Percentiles rank a stretch among this genome's conserved stretches.
phyloP scores from a whole-genome alignment of 2,329 filamentous ascomycete species.

The Sarocladiaceae sp. region DNA sequence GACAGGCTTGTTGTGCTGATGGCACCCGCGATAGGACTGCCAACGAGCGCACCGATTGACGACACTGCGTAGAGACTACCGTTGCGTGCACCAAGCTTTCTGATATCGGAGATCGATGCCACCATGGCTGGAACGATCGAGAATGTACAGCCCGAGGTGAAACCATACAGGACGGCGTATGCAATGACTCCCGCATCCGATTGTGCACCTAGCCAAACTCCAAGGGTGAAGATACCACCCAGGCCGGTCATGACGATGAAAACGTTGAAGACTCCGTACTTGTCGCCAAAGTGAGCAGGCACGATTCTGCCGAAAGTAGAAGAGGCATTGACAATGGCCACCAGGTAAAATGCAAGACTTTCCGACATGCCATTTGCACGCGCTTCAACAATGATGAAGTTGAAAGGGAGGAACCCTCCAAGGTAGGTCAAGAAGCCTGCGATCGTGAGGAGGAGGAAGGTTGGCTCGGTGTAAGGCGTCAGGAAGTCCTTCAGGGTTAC shows the following conservation, averaged over 20 bases:
- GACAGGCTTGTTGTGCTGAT: conserved; percentile 7
- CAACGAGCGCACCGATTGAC: neutral
- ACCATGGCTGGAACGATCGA: conserved; percentile 30
- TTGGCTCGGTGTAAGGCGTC: neutral
- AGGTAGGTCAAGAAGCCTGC: conserved; percentile 22
- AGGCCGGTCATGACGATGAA: conserved; percentile 17
- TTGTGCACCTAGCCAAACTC: conserved; percentile 25
- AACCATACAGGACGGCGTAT: conserved; percentile 23
- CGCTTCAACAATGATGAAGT: conserved; percentile 45
- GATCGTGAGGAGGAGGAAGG: conserved; percentile 14
- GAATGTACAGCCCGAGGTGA: conserved; percentile 21
- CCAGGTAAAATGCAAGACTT: conserved; percentile 47
- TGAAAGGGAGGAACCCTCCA: conserved; percentile 26
- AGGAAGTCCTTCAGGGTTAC: neutral
- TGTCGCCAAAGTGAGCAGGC: conserved; percentile 38
- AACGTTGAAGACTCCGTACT: conserved; percentile 36
- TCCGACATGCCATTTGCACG: neutral
- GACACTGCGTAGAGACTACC: conserved; percentile 14
- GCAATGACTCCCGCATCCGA: conserved; percentile 15
- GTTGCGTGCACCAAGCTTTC: conserved; percentile 24
- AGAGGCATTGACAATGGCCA: conserved; percentile 58
- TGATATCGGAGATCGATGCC: conserved; percentile 24
- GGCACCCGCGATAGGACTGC: conserved; percentile 3
- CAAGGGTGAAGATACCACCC: conserved; percentile 21
- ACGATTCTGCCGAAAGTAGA: conserved; percentile 48